Evolutionary conservation across 164 flowering plant species (phyloP).

Genomic region (Dillenia turbinata): DNA sequence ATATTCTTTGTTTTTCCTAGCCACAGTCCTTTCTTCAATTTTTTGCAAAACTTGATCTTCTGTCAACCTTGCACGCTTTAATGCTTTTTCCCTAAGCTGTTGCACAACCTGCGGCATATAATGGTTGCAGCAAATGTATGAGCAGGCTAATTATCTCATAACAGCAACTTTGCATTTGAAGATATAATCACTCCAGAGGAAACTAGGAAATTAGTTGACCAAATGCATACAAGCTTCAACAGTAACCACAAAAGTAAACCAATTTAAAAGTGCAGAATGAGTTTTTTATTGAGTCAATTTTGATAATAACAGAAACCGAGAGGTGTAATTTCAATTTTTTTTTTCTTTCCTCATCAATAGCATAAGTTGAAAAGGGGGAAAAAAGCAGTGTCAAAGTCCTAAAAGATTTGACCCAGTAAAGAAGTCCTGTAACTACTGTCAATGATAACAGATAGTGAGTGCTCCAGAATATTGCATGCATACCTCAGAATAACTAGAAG

Average conservation of each 20-base stretch:
- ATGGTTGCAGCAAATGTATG: not conserved
- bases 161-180: not conserved
- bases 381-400: not conserved
- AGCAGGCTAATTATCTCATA: too few species aligned
- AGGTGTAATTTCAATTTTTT: too few species aligned
- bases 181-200: too few species aligned
- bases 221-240: too few species aligned
- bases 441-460: not conserved
- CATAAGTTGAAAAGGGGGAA: not conserved
- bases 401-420: not conserved
- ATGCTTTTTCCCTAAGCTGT: conserved; percentile 70
- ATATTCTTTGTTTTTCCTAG: conserved; percentile 74
- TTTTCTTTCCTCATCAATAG: not conserved
- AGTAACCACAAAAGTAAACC: too few species aligned
- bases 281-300: too few species aligned
- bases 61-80: conserved; percentile 72
- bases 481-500: conserved; percentile 80
- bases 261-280: too few species aligned
- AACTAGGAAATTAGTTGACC: too few species aligned
- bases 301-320: too few species aligned
- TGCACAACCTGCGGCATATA: conserved; percentile 52
- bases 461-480: not conserved
- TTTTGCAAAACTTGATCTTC: conserved; percentile 64
- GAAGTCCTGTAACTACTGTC: too few species aligned
- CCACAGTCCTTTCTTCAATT: conserved; percentile 64